A percentile compares a stretch with the other conserved stretches of the same genome.
Evolutionary conservation across 2,329 filamentous ascomycete genomes (phyloP).

Genomic region (Keithomyces neogunnii): DNA sequence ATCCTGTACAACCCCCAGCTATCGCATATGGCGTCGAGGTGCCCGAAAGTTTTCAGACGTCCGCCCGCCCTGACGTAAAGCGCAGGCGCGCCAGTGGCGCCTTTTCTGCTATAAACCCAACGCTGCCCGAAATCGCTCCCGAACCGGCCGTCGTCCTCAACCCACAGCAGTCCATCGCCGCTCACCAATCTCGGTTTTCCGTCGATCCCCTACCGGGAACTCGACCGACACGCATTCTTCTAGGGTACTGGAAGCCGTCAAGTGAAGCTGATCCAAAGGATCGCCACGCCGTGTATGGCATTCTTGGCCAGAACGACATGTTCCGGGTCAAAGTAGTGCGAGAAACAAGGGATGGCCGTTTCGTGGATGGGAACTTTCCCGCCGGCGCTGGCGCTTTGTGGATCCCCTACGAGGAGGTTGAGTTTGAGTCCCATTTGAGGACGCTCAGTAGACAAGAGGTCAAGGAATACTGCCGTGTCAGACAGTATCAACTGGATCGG

Average conservation of each 20-base stretch:
- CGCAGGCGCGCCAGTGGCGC: conserved; percentile 35
- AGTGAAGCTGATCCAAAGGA: conserved; percentile 36
- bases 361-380: conserved; percentile 52
- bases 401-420: conserved; percentile 55
- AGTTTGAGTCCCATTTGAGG: conserved; percentile 47
- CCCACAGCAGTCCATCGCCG: conserved; percentile 13
- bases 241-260: conserved; percentile 53
- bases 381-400: conserved; percentile 51
- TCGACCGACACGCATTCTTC: conserved; percentile 47
- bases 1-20: conserved; percentile 28
- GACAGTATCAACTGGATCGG: conserved; percentile 48
- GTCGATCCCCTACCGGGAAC: conserved; percentile 41
- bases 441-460: conserved; percentile 44
- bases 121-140: conserved; percentile 7
- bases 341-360: conserved; percentile 51
- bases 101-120: conserved; percentile 24
- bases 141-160: conserved; percentile 9
- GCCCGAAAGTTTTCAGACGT: conserved; percentile 31
- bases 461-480: conserved; percentile 56
- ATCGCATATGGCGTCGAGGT: conserved; percentile 44
- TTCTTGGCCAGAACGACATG: conserved; percentile 54
- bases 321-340: conserved; percentile 55
- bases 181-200: conserved; percentile 11
- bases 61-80: conserved; percentile 33
- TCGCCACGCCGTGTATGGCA: conserved; percentile 55